Conservation (phyloP, 257 asterid genomes). For the Marsdenia floribunda region DNA sequence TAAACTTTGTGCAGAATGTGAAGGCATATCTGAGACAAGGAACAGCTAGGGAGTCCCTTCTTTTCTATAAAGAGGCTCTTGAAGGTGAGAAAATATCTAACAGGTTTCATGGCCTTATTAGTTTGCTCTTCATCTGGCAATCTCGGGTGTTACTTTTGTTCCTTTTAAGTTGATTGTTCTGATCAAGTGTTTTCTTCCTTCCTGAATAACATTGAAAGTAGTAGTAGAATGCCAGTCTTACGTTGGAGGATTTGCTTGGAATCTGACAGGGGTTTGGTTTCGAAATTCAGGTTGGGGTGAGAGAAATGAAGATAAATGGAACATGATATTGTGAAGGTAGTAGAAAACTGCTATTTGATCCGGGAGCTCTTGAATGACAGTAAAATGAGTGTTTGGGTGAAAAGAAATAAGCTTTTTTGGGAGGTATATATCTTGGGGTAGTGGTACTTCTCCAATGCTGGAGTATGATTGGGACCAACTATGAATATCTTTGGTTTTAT, state of each 20-base stretch:
- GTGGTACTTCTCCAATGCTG: no score
- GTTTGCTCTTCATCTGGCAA: background rate
- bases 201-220: background rate
- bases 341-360: background rate
- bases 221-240: background rate
- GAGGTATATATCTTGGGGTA: no score
- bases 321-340: background rate
- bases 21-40: slow-evolving; percentile 85
- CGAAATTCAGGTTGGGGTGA: background rate
- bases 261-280: background rate
- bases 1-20: slow-evolving; percentile 47
- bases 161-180: background rate
- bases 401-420: background rate
- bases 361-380: background rate
- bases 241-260: no score
- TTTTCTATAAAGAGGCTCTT: slow-evolving; percentile 70
- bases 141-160: background rate
- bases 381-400: background rate
- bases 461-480: no score
- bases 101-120: background rate
- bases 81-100: slow-evolving; percentile 45
- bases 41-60: slow-evolving; percentile 66
- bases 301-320: background rate
- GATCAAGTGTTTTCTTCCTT: background rate
- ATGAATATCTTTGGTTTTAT: no score